phyloP scores from a whole-genome alignment of 805 yeast genomes.

The Ascoidea asiatica region DNA sequence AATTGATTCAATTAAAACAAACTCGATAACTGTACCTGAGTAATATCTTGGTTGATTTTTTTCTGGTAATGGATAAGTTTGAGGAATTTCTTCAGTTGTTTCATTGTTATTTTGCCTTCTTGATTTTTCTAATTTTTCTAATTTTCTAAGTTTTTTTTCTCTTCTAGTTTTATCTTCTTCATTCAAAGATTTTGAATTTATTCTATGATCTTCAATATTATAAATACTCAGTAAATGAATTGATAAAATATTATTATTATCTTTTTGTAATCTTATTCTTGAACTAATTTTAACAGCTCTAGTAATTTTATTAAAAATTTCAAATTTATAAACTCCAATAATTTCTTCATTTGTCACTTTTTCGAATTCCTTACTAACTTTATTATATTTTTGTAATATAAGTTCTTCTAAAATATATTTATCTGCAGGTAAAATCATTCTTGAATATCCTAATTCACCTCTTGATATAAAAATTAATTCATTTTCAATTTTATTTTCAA shows the following conservation, averaged over 20 bases:
- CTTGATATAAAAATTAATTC: constrained; percentile 46
- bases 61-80: too few relatives aligned
- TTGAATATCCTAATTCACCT: constrained; percentile 64
- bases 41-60: not conserved
- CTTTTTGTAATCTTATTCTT: constrained; percentile 41
- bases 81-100: too few relatives aligned
- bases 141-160: not conserved
- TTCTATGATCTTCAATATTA: constrained; percentile 15
- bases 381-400: constrained; percentile 18
- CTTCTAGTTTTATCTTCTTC: constrained; percentile 2
- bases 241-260: constrained; percentile 32
- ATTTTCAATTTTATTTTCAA: constrained; percentile 19
- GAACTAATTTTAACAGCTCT: constrained; percentile 37
- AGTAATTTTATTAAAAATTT: constrained; percentile 30
- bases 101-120: too few relatives aligned
- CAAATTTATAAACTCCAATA: constrained; percentile 37
- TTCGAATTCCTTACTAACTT: constrained; percentile 16
- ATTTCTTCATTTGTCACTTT: constrained; percentile 17
- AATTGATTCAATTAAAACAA: not conserved
- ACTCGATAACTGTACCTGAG: not conserved
- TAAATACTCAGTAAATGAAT: constrained; percentile 28
- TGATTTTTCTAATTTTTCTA: too few relatives aligned
- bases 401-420: constrained; percentile 50
- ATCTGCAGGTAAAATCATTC: constrained; percentile 52
- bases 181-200: constrained; percentile 5